Conservation (phyloP, 1,139 yeast species). For the Saccharomyces pastorianus region DNA sequence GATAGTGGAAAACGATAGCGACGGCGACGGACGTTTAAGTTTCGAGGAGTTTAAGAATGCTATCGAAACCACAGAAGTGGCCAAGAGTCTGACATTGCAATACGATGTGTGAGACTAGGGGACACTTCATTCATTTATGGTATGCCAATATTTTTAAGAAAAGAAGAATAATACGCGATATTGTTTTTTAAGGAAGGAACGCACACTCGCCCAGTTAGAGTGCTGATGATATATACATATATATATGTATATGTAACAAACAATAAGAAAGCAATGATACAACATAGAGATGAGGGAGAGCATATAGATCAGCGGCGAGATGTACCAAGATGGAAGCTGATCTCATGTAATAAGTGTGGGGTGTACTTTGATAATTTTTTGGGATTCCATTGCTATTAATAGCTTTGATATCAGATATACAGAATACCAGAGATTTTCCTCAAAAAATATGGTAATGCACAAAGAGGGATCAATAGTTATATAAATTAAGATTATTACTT, state of each 20-base stretch:
- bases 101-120: conserved; percentile 17
- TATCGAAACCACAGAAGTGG: conserved; percentile 59
- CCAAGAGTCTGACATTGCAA: conserved; percentile 47
- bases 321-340: no score
- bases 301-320: no score
- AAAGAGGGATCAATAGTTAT: not conserved
- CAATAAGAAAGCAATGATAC: not conserved
- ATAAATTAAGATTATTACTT: no score
- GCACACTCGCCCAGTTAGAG: not conserved
- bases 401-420: not conserved
- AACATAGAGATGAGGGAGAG: not conserved
- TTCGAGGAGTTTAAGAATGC: conserved; percentile 81
- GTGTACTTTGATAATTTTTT: not conserved
- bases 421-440: not conserved
- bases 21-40: conserved; percentile 81
- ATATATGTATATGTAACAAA: not conserved
- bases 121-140: not conserved
- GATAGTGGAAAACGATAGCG: conserved; percentile 86
- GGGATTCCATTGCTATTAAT: not conserved
- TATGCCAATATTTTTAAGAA: not conserved
- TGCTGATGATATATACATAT: not conserved
- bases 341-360: no score
- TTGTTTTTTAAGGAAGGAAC: not conserved
- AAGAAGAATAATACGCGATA: not conserved
- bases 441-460: not conserved